Evolutionary conservation across 805 yeast genomes (phyloP).

Genomic region (Wickerhamiella alocasiicola): DNA sequence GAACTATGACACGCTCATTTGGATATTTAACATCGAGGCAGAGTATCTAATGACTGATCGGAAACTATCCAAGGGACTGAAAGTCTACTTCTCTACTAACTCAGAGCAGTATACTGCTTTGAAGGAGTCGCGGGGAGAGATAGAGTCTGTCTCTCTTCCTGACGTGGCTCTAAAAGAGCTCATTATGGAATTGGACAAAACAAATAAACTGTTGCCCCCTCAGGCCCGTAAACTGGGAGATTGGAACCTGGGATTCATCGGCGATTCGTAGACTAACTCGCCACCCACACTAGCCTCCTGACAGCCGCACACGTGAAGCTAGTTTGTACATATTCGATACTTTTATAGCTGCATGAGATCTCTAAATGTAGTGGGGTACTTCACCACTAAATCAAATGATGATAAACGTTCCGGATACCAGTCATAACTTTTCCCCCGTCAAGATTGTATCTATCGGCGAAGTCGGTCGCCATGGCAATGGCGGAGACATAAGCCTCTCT

Average conservation of each 20-base stretch:
- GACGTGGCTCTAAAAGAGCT: slow-evolving; percentile 26
- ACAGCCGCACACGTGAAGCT: no score
- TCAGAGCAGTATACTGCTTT: slow-evolving; percentile 23
- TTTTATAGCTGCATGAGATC: no score
- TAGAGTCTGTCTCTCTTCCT: slow-evolving; percentile 32
- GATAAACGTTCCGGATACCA: slow-evolving; percentile 6
- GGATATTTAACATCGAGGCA: slow-evolving; percentile 42
- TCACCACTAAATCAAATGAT: no score
- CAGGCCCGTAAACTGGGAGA: slow-evolving; percentile 17
- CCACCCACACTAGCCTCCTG: no score
- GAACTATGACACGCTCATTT: slow-evolving; percentile 20
- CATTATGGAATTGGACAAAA: slow-evolving; percentile 20
- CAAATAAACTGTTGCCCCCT: slow-evolving; percentile 30
- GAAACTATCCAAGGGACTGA: slow-evolving; percentile 27
- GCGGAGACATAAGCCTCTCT: not conserved
- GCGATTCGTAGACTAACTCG: not conserved
- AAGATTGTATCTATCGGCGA: slow-evolving; percentile 3
- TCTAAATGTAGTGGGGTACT: no score
- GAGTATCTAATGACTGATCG: slow-evolving; percentile 20
- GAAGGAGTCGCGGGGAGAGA: slow-evolving; percentile 28
- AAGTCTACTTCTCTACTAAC: slow-evolving; percentile 35
- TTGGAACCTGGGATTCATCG: slow-evolving; percentile 26
- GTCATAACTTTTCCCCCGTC: not conserved
- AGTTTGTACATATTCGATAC: no score
- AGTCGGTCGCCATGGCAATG: slow-evolving; percentile 1